Percentiles rank a stretch among this genome's conserved stretches.
phyloP scores from a whole-genome alignment of 202 grass and related monocot genomes.

The Saccharum hybrid region DNA sequence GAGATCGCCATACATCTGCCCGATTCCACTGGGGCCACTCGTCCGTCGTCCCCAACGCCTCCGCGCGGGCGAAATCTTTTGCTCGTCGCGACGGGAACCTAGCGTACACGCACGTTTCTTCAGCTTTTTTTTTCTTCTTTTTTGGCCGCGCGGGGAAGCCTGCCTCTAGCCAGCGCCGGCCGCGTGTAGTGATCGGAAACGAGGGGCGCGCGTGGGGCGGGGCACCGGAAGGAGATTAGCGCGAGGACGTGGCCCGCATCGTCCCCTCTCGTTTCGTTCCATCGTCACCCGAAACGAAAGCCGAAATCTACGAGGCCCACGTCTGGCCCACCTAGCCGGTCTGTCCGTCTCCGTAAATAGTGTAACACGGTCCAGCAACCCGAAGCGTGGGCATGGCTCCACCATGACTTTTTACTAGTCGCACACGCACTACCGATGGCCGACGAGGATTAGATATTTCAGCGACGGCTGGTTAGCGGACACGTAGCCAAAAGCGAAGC shows the following conservation, averaged over 20 bases:
- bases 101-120: too few species aligned
- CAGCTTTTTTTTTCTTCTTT: too few species aligned
- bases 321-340: neutral
- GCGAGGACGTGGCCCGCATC: slow-evolving; percentile 26
- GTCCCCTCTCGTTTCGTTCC: neutral
- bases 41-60: neutral
- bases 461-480: neutral
- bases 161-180: neutral
- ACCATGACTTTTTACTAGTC: neutral
- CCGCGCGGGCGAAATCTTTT: neutral
- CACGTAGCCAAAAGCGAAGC: slow-evolving; percentile 30
- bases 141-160: too few species aligned
- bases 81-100: neutral
- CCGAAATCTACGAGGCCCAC: neutral
- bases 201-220: neutral
- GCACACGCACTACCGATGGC: neutral
- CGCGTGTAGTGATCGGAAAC: slow-evolving; percentile 6
- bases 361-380: neutral
- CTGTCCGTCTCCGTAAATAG: neutral
- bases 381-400: neutral
- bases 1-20: neutral
- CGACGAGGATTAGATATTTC: slow-evolving; percentile 39
- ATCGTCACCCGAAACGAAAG: neutral
- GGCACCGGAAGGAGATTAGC: neutral
- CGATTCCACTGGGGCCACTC: neutral